A percentile compares a stretch with the other conserved stretches of the same genome.
These are phyloP conservation scores for Thalassia testudinum DNA, from an alignment of 116 monocot genomes.

Conservation along the genomic window DNA sequence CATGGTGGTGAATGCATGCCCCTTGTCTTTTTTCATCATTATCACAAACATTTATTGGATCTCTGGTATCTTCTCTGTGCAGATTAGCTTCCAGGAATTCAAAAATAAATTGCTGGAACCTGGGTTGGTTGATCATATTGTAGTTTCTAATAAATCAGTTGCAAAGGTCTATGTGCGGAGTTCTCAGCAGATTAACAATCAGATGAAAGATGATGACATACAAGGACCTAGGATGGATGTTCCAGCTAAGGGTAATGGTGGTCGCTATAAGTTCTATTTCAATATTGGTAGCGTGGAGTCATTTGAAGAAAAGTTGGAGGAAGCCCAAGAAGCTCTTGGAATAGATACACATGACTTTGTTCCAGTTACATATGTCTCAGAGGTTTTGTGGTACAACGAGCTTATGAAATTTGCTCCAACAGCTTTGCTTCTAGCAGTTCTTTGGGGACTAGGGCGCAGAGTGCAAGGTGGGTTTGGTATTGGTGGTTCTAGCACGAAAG, in stretches of 20 bases:
- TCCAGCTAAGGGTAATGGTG: conserved; percentile 19
- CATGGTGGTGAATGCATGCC: too few species aligned
- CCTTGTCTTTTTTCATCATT: too few species aligned
- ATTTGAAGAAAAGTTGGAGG: conserved; percentile 94
- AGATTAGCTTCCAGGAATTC: conserved; percentile 99
- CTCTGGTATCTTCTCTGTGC: conserved; percentile 6
- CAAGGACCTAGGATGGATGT: conserved; percentile 19
- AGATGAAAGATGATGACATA: conserved; percentile 25
- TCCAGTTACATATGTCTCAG: conserved; percentile 72
- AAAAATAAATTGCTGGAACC: conserved; percentile 92
- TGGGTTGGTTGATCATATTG: conserved; percentile 90
- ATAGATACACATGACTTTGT: conserved; percentile 80
- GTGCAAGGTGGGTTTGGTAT: conserved; percentile 76
- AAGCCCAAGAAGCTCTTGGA: conserved; percentile 76
- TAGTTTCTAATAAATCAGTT: conserved; percentile 87
- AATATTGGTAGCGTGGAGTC: conserved; percentile 98
- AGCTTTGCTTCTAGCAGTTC: conserved; percentile 41
- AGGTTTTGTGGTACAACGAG: conserved; percentile 64
- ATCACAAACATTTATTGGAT: too few species aligned
- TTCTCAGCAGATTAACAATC: conserved; percentile 24
- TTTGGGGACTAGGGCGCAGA: conserved; percentile 54
- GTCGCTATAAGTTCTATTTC: conserved; percentile 64
- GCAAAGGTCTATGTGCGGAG: conserved; percentile 88
- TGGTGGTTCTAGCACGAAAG: conserved; percentile 53
- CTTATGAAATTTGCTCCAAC: conserved; percentile 75